Base-by-base conservation (phyloP, 176 grass and related monocot species). In the Carex cristatella region DNA sequence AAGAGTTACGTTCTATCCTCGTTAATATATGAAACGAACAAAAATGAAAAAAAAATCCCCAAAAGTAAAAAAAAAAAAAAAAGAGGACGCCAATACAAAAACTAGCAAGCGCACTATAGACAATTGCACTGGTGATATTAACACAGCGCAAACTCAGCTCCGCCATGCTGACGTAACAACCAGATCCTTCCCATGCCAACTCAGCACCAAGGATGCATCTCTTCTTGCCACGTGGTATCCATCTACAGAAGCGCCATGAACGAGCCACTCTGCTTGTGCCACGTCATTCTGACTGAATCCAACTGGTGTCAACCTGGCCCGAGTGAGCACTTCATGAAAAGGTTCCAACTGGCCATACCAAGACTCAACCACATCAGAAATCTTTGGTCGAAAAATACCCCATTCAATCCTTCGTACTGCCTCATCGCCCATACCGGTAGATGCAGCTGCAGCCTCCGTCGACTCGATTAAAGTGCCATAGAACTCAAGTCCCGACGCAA, bases 101-200 rank as follows among this genome's bases (percentile, higher is more conserved):
- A 55, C 81, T 83, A 69, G 42, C 81, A 55, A 83, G 62, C 81
- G 69, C 44, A 69, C 62, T 83, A 83, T 83, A 83, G 44, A 83
- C 81, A 83, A 37, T 33, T 81, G 33, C 56, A 9, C 38, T 48
- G 32, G 9, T 53, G 37, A 42, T 55, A 65, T 65, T n/a, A 67
- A 65, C 19, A 55, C 40, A 83, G 51, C 6, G 51, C 73, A 57
- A 57, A 11, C 73, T 89, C 75, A 92, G 42, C 91, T 88, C 65
- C 86, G 85, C 88, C 88, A 92, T 1, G 91, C 88, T 44, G 91
- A 92, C 79, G 91, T 92, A 32, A 87, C 32, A 8, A 81, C 88
- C 49, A 92, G 35, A 46, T 88, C 88, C 86, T 82, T 86, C 5
- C 91, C 91, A 16, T 86, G 86, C 91, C 91, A 92, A 57, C 88